Percentiles rank a stretch among this genome's conserved stretches.
phyloP scores from a whole-genome alignment of 2,329 filamentous ascomycete species.

The Chaetomiaceae sp. region DNA sequence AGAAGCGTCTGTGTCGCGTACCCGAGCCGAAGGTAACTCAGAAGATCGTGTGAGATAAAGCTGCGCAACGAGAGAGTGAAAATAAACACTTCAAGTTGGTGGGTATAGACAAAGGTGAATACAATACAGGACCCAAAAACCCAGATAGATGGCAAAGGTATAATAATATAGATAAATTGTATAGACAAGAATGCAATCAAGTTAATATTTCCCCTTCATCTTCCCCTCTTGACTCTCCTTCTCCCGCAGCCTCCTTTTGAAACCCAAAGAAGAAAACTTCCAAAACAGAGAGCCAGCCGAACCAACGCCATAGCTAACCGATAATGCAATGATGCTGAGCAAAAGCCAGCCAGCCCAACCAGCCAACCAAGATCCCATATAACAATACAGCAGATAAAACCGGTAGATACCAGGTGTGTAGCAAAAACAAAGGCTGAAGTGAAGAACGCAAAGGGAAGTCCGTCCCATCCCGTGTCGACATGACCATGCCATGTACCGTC shows the following conservation, averaged over 20 bases:
- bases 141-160: too few relatives aligned
- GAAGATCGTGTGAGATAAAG: too few relatives aligned
- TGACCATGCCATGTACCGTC: neutral
- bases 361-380: neutral
- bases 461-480: neutral
- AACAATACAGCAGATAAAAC: conserved; percentile 1
- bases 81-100: too few relatives aligned
- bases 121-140: too few relatives aligned
- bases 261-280: too few relatives aligned
- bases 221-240: neutral
- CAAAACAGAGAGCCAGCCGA: neutral
- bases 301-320: conserved; percentile 8
- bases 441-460: neutral
- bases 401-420: too few relatives aligned
- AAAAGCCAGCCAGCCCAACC: neutral
- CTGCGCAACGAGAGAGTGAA: too few relatives aligned
- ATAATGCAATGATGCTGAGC: conserved; percentile 12
- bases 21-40: too few relatives aligned
- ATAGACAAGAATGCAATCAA: neutral
- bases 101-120: too few relatives aligned
- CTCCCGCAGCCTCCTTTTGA: neutral
- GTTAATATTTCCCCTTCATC: neutral
- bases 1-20: too few relatives aligned
- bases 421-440: neutral
- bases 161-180: neutral